phyloP scores from a whole-genome alignment of 306 rosid genomes.

The Rosa lucieae region DNA sequence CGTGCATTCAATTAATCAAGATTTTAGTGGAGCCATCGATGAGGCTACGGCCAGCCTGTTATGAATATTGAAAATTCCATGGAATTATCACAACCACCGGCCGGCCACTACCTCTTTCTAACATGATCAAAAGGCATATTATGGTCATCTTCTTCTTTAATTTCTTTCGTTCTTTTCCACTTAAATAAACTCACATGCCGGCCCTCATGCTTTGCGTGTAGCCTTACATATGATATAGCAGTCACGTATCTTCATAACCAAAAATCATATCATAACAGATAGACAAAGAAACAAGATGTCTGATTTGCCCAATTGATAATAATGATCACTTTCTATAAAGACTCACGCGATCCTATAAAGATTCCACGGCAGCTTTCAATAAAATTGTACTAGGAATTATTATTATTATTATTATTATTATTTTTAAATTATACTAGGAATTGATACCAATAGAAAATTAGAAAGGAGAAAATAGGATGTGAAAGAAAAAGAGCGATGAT shows the following conservation, averaged over 20 bases:
- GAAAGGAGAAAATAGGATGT: too few relatives aligned
- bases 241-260: slow-evolving; percentile 26
- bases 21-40: neutral
- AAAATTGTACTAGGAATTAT: neutral
- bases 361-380: slow-evolving; percentile 1
- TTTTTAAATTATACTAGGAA: neutral
- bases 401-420: too few relatives aligned
- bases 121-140: neutral
- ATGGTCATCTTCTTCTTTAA: neutral
- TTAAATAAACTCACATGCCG: slow-evolving; percentile 3
- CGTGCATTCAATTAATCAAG: neutral
- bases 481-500: too few relatives aligned
- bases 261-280: slow-evolving; percentile 24
- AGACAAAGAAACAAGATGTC: slow-evolving; percentile 22
- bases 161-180: neutral
- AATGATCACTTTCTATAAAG: slow-evolving; percentile 7
- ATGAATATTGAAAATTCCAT: neutral
- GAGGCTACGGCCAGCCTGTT: neutral
- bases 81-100: neutral
- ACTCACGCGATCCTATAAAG: neutral
- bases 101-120: neutral
- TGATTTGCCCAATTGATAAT: slow-evolving; percentile 10
- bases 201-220: slow-evolving; percentile 1
- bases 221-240: neutral
- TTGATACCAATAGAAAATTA: neutral